These are phyloP conservation scores for Astrephomene gubernaculifera DNA, from an alignment of 139 green algal genomes.

Conservation along the genomic window DNA sequence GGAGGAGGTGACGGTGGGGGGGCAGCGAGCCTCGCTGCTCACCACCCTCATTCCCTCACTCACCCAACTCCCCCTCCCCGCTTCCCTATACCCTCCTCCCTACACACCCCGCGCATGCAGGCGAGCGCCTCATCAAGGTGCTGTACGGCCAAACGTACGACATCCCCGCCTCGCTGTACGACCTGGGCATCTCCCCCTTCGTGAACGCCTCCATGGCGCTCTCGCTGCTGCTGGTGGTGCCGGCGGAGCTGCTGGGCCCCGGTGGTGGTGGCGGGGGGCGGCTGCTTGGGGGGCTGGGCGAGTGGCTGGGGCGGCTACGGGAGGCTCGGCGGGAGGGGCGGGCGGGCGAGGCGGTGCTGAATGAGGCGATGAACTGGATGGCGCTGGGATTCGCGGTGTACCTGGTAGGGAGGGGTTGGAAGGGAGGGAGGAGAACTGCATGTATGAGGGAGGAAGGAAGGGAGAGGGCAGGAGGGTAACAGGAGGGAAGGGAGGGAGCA, in stretches of 20 bases:
- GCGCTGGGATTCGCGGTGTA: slow-evolving; percentile 55
- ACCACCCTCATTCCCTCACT: background rate
- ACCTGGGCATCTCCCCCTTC: slow-evolving; percentile 71
- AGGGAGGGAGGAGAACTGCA: background rate
- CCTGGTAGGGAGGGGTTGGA: slow-evolving; percentile 34
- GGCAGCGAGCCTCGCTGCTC: background rate
- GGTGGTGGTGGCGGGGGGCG: too few species aligned
- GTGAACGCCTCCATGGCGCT: slow-evolving; percentile 72
- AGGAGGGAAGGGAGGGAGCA: background rate
- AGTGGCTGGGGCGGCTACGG: slow-evolving; percentile 49
- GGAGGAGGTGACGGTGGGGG: background rate
- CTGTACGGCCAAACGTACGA: slow-evolving; percentile 62
- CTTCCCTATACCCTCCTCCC: background rate
- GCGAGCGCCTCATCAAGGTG: slow-evolving; percentile 63
- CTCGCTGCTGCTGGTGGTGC: slow-evolving; percentile 51
- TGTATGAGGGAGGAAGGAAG: background rate
- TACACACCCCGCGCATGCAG: background rate
- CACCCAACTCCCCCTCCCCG: background rate
- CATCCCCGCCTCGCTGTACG: slow-evolving; percentile 68
- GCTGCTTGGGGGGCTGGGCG: slow-evolving; percentile 21
- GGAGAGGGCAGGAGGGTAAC: background rate
- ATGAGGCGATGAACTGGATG: slow-evolving; percentile 49
- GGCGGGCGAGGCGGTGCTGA: slow-evolving; percentile 64
- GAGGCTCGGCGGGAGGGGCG: slow-evolving; percentile 67
- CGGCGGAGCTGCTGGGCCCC: slow-evolving; percentile 15